Conservation (phyloP, 2,329 filamentous ascomycete genomes). For the Aspergillus brunneoviolaceus region DNA sequence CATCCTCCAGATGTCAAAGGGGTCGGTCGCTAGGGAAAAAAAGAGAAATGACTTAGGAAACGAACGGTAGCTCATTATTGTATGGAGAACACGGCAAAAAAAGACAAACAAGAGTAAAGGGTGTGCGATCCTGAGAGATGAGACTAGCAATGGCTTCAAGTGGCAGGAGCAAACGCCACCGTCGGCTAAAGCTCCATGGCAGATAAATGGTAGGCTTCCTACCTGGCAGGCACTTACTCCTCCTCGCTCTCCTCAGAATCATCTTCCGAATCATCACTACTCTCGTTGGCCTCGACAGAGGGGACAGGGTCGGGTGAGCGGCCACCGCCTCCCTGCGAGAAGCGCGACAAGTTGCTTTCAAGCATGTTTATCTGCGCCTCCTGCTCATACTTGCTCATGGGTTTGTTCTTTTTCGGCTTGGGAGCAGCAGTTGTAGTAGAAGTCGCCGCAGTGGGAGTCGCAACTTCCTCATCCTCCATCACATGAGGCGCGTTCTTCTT, state of each 20-base stretch:
- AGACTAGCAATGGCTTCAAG: background rate
- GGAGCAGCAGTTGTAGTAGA: conserved; percentile 39
- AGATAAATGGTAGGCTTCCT: background rate
- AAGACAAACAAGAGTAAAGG: background rate
- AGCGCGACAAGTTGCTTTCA: conserved; percentile 47
- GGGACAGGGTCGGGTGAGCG: conserved; percentile 45
- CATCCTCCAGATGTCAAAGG: conserved; percentile 4
- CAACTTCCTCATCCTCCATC: conserved; percentile 43
- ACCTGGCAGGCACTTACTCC: conserved; percentile 36
- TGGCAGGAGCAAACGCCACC: conserved; percentile 7
- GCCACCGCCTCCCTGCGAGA: conserved; percentile 44
- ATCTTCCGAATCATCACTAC: conserved; percentile 48
- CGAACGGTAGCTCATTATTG: conserved; percentile 4
- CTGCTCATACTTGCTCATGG: conserved; percentile 53
- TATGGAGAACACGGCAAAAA: conserved; percentile 13
- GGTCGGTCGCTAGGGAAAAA: background rate
- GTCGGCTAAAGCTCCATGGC: background rate
- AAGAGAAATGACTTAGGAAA: background rate
- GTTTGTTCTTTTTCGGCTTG: conserved; percentile 53
- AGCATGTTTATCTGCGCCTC: conserved; percentile 52
- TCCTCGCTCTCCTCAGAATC: conserved; percentile 52
- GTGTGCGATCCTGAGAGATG: background rate
- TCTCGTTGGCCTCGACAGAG: conserved; percentile 46
- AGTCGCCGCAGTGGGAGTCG: conserved; percentile 30
- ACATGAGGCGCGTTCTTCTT: conserved; percentile 48